These are phyloP conservation scores for Hericium rajendrae DNA, from an alignment of 768 basidiomycete species.

Conservation along the genomic window DNA sequence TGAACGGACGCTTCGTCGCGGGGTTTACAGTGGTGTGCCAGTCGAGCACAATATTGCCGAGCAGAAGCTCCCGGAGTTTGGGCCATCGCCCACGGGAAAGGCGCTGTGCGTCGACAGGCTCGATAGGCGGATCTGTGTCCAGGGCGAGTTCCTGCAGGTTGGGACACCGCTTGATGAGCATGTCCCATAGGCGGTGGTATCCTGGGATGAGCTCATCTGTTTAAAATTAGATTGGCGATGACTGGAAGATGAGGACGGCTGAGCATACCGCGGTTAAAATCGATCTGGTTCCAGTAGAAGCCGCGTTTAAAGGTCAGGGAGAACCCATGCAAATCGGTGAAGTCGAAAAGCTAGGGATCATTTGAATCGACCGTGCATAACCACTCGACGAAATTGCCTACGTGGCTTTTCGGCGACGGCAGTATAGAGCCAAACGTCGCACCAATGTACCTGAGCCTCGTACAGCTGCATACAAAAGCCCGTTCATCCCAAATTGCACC, in stretches of 20 bases:
- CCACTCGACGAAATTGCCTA: constrained; percentile 25
- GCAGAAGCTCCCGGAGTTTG: constrained; percentile 42
- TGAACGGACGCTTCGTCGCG: constrained; percentile 44
- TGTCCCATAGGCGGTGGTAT: constrained; percentile 52
- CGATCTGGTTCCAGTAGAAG: constrained; percentile 54
- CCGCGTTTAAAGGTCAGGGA: constrained; percentile 47
- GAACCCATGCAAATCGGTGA: constrained; percentile 53
- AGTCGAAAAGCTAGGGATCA: constrained; percentile 53
- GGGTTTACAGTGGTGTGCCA: constrained; percentile 30
- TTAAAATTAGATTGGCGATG: not conserved
- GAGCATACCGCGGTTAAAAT: constrained; percentile 44
- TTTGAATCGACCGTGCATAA: not conserved
- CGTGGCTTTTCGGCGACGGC: constrained; percentile 51
- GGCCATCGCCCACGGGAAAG: constrained; percentile 62
- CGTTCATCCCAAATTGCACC: constrained; percentile 4
- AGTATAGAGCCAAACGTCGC: constrained; percentile 53
- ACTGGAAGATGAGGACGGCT: not conserved
- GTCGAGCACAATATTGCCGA: constrained; percentile 61
- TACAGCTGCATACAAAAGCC: constrained; percentile 37
- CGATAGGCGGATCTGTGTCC: constrained; percentile 39
- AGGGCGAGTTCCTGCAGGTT: constrained; percentile 57
- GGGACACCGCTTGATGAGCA: constrained; percentile 58
- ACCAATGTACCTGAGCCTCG: constrained; percentile 50
- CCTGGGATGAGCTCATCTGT: constrained; percentile 38
- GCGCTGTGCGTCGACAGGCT: constrained; percentile 43